A percentile compares a stretch with the other conserved stretches of the same genome.
Conservation (phyloP, 257 asterid species). For the Oldenlandia corymbosa region DNA sequence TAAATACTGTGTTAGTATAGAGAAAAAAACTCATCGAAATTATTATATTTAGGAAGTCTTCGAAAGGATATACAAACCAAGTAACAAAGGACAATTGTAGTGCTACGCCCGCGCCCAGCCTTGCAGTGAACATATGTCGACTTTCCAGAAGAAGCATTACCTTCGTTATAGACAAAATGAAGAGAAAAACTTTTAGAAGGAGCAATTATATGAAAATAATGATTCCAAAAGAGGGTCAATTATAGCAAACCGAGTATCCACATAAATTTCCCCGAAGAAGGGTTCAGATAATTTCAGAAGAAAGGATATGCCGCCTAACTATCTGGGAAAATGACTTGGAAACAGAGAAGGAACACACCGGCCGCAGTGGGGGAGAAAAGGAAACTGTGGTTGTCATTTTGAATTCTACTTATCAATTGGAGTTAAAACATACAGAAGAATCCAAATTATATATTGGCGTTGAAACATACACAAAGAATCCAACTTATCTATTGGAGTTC, state of each 20-base stretch:
- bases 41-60: background rate
- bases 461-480: no score
- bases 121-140: conserved; percentile 91
- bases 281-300: no score
- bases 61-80: conserved; percentile 38
- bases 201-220: background rate
- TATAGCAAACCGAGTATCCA: background rate
- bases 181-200: background rate
- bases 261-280: no score
- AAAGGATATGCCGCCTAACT: background rate
- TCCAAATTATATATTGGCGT: no score
- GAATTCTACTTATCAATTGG: no score
- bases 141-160: conserved; percentile 49
- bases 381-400: background rate
- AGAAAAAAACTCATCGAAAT: conserved; percentile 5
- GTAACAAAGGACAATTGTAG: conserved; percentile 92
- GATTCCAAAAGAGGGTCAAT: background rate
- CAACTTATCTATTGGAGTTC: no score
- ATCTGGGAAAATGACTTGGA: background rate
- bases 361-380: background rate
- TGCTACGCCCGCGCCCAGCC: conserved; percentile 98
- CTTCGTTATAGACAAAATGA: conserved; percentile 25
- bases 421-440: no score
- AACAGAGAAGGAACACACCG: background rate
- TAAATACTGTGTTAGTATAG: conserved; percentile 11